Evolutionary conservation across 1,139 yeast species (phyloP), one percentile per base, ranked within the genome.

Genomic region (Sugiyamaella sp.): DNA sequence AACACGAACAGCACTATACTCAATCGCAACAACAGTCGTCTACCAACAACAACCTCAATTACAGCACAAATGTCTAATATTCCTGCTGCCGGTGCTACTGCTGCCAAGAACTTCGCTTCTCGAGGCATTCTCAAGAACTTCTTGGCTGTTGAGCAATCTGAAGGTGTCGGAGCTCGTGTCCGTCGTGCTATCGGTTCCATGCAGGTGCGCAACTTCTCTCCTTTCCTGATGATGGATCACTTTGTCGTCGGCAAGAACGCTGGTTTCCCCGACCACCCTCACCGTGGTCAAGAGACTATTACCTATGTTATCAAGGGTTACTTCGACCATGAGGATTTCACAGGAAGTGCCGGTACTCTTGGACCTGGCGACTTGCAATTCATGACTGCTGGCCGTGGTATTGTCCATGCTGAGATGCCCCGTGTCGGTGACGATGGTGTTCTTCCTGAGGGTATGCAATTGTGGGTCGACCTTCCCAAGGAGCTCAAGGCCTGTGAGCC

Each of bases 211-310:
- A 84, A 84, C 68, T 88, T 88, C 71, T 79, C 89, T 24, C 97
- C 97, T 3, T 90, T 90, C 67, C 74, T 90, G 57, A 78, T 90
- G 85, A 76, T 89, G 50, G 97, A 90, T 67, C 95, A 89, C 67
- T 89, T 89, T 69, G 74, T 71, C 42, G 82, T 81, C 20, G 66
- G 74, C 10, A 82, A 74, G 2, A 80, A 81, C 12, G 79, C 89
- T n/a, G 95, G 95, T 0, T 89, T 89, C 74, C 96, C 96, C 4
- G 93, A 88, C 63, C 97, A 90, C 68, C 97, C 97, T 22, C 97
- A 90, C 70, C 80, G 89, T 57, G 96, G 96, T 27, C 95, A 88
- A 71, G 96, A 89, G 70, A 90, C 97, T 25, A 82, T 90, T 57
- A 86, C 96, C 2, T 81, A 85, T 63, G 74, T 90, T 54, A 71